Base-by-base conservation (phyloP, 2,329 filamentous ascomycete species). In the Didymella segeticola region DNA sequence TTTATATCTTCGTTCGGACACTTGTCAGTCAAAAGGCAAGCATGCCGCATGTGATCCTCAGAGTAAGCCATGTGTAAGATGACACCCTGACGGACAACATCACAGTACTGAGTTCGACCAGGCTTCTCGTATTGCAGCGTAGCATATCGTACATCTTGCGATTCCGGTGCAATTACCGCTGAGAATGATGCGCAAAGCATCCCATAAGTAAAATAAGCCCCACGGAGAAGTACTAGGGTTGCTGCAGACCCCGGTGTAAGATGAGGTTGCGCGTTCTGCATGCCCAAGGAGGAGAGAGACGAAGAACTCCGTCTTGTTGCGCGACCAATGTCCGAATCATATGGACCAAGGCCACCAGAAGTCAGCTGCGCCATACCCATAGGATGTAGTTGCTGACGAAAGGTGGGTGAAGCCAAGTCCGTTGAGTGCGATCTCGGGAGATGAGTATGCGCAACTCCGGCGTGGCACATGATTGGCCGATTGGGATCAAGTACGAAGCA, bases 401-500 rank as follows among this genome's bases (percentile, higher is more conserved):
- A 42, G 37, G 22, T 27, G 37, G 8, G 42, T 33, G 29, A 45
- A 45, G 43, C 43, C 31, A 37, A 46, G 43, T 47, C 43, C 33
- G 34, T 39, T 47, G 26, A 47, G 34, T 19, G 25, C 26, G 25
- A 47, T 31, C 34, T 47, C 38, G 23, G 38, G 38, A 42, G 11
- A 42, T 20, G 14, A 15, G 25, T 42, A 30, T 42, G 38, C 38
- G n/a, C 23, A 42, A 29, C n/a, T 29, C 17, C 45, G 34, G 45
- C 45, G 17, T 47, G 25, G 25, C 45, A 39, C 25, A 47, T 48
- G 36, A 48, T 42, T 42, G 36, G 46, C 36, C 36, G 36, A 48
- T 42, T 34, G 27, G 36, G 25, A 42, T 46, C 19, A 34, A 42
- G 46, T 48, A 48, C 27, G 23, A 37, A 26, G 26, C 26, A 41